phyloP scores from a whole-genome alignment of 805 yeast genomes.

The Sugiyamaella americana region DNA sequence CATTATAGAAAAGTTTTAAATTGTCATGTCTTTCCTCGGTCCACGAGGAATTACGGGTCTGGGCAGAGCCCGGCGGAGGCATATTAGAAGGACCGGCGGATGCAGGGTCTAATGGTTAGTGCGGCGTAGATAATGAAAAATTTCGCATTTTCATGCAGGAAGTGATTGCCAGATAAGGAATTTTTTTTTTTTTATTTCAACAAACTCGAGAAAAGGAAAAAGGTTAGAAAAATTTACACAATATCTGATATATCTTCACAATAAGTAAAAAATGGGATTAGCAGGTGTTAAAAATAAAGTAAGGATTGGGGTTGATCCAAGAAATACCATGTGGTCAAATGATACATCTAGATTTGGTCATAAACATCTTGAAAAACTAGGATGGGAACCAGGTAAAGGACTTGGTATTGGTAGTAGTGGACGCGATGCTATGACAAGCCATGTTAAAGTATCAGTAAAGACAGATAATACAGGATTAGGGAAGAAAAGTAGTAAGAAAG shows the following conservation, averaged over 20 bases:
- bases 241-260: not conserved
- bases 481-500: slow-evolving; percentile 40
- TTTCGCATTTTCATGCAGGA: too few relatives aligned
- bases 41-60: too few relatives aligned
- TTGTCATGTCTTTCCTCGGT: too few relatives aligned
- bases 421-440: slow-evolving; percentile 60
- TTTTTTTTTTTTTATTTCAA: slow-evolving; percentile 1
- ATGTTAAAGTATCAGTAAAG: slow-evolving; percentile 75
- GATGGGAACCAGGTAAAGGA: slow-evolving; percentile 92
- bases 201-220: not conserved
- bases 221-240: not conserved
- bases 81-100: too few relatives aligned
- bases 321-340: slow-evolving; percentile 93
- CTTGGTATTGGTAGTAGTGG: slow-evolving; percentile 51
- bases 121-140: too few relatives aligned
- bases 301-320: slow-evolving; percentile 85
- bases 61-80: too few relatives aligned
- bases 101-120: too few relatives aligned
- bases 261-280: slow-evolving; percentile 29
- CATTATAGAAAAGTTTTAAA: too few relatives aligned
- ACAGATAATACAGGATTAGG: slow-evolving; percentile 86
- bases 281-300: slow-evolving; percentile 70
- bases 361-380: slow-evolving; percentile 69
- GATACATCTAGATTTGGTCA: slow-evolving; percentile 71
- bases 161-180: not conserved